Evolutionary conservation across 768 basidiomycete species (phyloP).

Genomic region (Sutorius australiensis): DNA sequence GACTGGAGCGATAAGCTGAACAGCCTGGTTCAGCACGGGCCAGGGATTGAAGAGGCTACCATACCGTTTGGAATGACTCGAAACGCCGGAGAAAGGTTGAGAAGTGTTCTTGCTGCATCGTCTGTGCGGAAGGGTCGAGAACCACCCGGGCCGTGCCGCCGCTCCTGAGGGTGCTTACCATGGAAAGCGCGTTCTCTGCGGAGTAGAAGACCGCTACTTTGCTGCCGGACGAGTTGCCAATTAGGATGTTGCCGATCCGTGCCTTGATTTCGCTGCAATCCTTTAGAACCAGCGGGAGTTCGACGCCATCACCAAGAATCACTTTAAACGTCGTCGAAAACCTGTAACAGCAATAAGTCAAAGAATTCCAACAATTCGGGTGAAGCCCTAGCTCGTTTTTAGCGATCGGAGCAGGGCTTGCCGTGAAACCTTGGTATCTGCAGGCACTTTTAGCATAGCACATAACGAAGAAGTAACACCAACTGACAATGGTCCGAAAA

Average conservation of each 20-base stretch:
- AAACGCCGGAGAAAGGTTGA: slow-evolving; percentile 48
- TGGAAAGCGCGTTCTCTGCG: slow-evolving; percentile 40
- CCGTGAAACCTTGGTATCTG: slow-evolving; percentile 26
- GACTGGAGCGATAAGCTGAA: slow-evolving; percentile 55
- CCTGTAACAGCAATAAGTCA: slow-evolving; percentile 14
- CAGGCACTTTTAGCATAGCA: slow-evolving; percentile 2
- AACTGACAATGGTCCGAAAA: slow-evolving; percentile 64
- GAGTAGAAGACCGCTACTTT: slow-evolving; percentile 63
- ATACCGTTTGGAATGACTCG: slow-evolving; percentile 50
- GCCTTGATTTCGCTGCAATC: slow-evolving; percentile 35
- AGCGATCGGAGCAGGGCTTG: background rate
- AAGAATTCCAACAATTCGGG: background rate
- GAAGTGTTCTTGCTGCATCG: slow-evolving; percentile 45
- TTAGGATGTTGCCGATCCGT: slow-evolving; percentile 36
- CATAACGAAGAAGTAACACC: background rate
- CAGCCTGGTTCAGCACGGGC: background rate
- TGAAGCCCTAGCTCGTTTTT: slow-evolving; percentile 21
- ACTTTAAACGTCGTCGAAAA: slow-evolving; percentile 40
- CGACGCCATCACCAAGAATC: slow-evolving; percentile 46
- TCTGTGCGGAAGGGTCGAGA: slow-evolving; percentile 38
- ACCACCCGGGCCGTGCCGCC: slow-evolving; percentile 48
- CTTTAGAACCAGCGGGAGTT: slow-evolving; percentile 47
- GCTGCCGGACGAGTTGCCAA: slow-evolving; percentile 35
- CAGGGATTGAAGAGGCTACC: slow-evolving; percentile 11
- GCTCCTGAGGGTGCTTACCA: slow-evolving; percentile 52